Evolutionary conservation across 257 asterid species (phyloP).

Genomic region (Verbena officinalis): DNA sequence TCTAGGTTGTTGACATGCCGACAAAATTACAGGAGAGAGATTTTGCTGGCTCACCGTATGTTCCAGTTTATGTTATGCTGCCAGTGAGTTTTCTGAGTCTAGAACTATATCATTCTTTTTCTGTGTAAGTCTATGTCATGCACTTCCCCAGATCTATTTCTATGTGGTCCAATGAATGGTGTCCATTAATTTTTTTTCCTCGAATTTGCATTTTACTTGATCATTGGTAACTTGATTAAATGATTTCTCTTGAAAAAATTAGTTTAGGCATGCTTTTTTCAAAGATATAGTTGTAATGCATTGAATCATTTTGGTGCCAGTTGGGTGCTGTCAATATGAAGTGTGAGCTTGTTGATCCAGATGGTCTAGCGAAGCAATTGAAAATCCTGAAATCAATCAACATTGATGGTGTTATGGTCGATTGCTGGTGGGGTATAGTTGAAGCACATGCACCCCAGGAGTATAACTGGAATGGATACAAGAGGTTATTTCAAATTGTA

Average conservation of each 20-base stretch:
- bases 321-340: slow-evolving; percentile 83
- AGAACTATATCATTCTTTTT: slow-evolving; percentile 13
- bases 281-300: slow-evolving; percentile 26
- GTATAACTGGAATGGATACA: slow-evolving; percentile 97
- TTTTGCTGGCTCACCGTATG: slow-evolving; percentile 82
- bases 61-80: slow-evolving; percentile 90
- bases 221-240: slow-evolving; percentile 9
- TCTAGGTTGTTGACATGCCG: slow-evolving; percentile 69
- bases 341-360: slow-evolving; percentile 89
- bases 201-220: not conserved
- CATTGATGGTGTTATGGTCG: slow-evolving; percentile 82
- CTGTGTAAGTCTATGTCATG: not conserved
- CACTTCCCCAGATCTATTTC: slow-evolving; percentile 22
- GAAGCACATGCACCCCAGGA: slow-evolving; percentile 91
- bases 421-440: slow-evolving; percentile 99
- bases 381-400: slow-evolving; percentile 72
- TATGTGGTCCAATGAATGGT: slow-evolving; percentile 18
- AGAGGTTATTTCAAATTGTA: slow-evolving; percentile 73
- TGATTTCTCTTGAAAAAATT: slow-evolving; percentile 14
- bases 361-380: slow-evolving; percentile 81
- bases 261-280: slow-evolving; percentile 23
- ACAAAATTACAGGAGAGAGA: slow-evolving; percentile 72
- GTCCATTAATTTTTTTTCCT: slow-evolving; percentile 21
- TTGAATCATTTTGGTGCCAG: slow-evolving; percentile 53
- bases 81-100: slow-evolving; percentile 72